Evolutionary conservation across 2,329 filamentous ascomycete genomes (phyloP), one percentile per base, ranked within the genome.

Genomic region (Alternaria viburni): DNA sequence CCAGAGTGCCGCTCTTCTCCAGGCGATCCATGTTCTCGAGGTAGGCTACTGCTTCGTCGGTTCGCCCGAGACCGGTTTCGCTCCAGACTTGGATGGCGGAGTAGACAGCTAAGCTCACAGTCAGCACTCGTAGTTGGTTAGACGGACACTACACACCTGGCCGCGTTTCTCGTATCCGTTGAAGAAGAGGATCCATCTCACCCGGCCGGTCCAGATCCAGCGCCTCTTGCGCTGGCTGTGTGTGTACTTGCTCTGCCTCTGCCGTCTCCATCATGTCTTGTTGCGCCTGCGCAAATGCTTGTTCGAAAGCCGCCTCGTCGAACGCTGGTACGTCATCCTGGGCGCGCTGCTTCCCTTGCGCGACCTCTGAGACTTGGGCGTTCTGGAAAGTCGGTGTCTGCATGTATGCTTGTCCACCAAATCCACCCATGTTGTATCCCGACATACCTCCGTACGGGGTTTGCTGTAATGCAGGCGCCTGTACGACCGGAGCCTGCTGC

Each of bases 261-360:
- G 61, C 62, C 36, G 71, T 69, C 15, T 73, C 72, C 26, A 77
- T 61, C 60, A 83, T 76, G 50, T 84, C 80, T 52, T 81, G 76
- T 49, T 80, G 76, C 21, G 82, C 83, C 61, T 81, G 79, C 45
- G 85, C 84, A 68, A 88, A 88, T 3, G 86, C 86, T 51, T 80
- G 74, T 54, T 84, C 85, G 66, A 88, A 88, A 15, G 86, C 86
- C 19, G 82, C 85, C 43, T 87, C 85, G 59, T 88, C 85, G 60
- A 86, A 86, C 10, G 77, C 70, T 17, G 83, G 81, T 1, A 77
- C 71, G 52, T 75, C 69, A 41, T 81, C 78, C 57, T 77, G 68
- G 15, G 70, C 71, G 50, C 65, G 68, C 67, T 80, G 74, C 64
- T 80, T 74, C 43, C 77, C 77, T 69, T 76, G 75, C 45, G 74